Conservation (phyloP, 2,329 filamentous ascomycete genomes). For the Arthrobotrys sinensis region DNA sequence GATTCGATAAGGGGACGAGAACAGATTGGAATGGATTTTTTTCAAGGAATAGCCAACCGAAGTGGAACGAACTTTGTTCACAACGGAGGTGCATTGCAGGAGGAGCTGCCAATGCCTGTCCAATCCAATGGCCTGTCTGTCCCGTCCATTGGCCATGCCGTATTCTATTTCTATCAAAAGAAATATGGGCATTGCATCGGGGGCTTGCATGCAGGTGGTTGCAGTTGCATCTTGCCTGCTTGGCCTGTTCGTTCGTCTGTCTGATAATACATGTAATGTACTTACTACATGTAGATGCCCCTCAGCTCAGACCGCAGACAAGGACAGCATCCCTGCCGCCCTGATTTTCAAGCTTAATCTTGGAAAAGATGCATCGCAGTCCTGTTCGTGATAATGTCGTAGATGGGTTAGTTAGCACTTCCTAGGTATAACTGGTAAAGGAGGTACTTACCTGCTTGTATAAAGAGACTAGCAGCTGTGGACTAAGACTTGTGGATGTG, state of each 20-base stretch:
- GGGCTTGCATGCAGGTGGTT: constrained; percentile 27
- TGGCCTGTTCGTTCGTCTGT: background rate
- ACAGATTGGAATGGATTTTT: background rate
- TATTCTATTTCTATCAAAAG: no score
- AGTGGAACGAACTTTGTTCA: background rate
- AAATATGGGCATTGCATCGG: background rate
- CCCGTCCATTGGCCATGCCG: no score
- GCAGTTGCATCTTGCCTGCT: constrained; percentile 26
- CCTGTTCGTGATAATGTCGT: constrained; percentile 4
- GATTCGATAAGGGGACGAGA: constrained; percentile 22
- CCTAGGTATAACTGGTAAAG: background rate
- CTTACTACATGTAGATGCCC: no score
- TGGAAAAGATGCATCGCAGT: background rate
- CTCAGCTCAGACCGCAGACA: constrained; percentile 3
- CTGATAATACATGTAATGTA: constrained; percentile 1
- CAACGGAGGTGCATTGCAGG: constrained; percentile 57
- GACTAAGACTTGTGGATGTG: background rate
- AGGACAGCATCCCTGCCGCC: constrained; percentile 40
- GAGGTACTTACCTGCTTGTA: background rate
- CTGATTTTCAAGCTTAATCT: constrained; percentile 39
- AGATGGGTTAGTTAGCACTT: background rate
- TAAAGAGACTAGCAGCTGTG: background rate
- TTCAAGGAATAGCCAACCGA: constrained; percentile 7
- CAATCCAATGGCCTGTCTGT: no score
- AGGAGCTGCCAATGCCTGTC: background rate